Percentiles rank a stretch among this genome's conserved stretches.
phyloP scores from a whole-genome alignment of 2,329 filamentous ascomycete species.

The Trichoderma sp. region DNA sequence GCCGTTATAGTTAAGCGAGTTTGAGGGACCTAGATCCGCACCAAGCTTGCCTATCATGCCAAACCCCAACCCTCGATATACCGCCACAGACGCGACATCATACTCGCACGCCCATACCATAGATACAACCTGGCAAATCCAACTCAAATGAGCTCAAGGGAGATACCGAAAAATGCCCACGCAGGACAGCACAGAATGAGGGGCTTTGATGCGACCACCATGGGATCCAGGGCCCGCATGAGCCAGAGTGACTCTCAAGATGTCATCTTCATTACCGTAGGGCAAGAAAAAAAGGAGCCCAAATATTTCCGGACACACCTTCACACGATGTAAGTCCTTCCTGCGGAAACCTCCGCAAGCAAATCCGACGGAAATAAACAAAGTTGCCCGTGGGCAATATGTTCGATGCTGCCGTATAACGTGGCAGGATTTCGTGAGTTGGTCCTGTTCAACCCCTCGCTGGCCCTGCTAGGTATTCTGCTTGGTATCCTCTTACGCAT shows the following conservation, averaged over 20 bases:
- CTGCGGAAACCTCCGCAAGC: background rate
- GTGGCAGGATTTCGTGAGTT: background rate
- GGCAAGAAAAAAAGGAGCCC: background rate
- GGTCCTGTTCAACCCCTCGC: background rate
- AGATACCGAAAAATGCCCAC: background rate
- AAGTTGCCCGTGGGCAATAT: background rate
- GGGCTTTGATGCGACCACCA: background rate
- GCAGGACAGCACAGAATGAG: background rate
- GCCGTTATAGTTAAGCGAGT: background rate
- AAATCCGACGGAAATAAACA: background rate
- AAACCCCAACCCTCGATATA: background rate
- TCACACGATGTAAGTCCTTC: background rate
- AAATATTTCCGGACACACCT: background rate
- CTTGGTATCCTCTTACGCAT: background rate
- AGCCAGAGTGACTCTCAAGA: background rate
- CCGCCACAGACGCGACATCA: background rate
- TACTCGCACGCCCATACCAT: background rate
- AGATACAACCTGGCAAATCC: background rate
- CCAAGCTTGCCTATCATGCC: background rate
- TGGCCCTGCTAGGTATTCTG: background rate
- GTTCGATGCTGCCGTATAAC: background rate
- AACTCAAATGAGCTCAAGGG: background rate
- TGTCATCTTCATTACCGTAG: background rate
- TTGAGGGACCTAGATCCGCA: background rate
- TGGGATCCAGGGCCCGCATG: background rate